Conservation (phyloP, 2,329 filamentous ascomycete genomes). For the Fusarium devonianum region DNA sequence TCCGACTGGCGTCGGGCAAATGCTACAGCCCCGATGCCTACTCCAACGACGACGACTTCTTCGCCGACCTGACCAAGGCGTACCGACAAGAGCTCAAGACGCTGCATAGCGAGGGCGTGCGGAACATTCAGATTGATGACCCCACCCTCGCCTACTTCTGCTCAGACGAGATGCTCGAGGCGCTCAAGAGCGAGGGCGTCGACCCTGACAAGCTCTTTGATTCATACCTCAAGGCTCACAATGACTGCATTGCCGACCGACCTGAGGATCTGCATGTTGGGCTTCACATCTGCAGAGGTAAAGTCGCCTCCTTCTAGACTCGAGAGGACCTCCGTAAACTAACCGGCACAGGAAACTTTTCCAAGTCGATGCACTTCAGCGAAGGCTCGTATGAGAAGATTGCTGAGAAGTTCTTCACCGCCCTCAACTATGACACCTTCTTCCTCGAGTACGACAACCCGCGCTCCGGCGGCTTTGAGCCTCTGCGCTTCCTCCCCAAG, state of each 20-base stretch:
- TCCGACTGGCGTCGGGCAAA: conserved; percentile 57
- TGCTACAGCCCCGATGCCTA: conserved; percentile 63
- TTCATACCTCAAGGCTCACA: conserved; percentile 76
- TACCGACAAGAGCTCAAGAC: conserved; percentile 63
- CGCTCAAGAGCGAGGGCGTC: conserved; percentile 63
- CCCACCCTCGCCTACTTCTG: conserved; percentile 73
- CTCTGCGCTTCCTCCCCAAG: conserved; percentile 63
- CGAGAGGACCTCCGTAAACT: background rate
- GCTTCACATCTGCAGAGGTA: conserved; percentile 65
- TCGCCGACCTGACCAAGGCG: conserved; percentile 62
- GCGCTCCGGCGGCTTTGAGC: conserved; percentile 68
- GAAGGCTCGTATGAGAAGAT: conserved; percentile 70
- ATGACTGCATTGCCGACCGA: conserved; percentile 68
- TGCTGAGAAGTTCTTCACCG: conserved; percentile 65
- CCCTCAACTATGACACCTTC: conserved; percentile 67
- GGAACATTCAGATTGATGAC: conserved; percentile 68
- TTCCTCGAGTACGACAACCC: conserved; percentile 68
- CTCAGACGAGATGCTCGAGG: conserved; percentile 69
- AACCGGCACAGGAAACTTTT: conserved; percentile 59
- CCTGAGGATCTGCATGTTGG: conserved; percentile 74
- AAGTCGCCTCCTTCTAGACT: background rate
- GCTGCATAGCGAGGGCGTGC: conserved; percentile 61
- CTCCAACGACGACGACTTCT: conserved; percentile 61
- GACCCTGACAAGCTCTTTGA: conserved; percentile 71
- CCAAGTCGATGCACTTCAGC: conserved; percentile 68